Conservation (phyloP, 352 stramenopile genomes). For the Phytophthora pini region DNA sequence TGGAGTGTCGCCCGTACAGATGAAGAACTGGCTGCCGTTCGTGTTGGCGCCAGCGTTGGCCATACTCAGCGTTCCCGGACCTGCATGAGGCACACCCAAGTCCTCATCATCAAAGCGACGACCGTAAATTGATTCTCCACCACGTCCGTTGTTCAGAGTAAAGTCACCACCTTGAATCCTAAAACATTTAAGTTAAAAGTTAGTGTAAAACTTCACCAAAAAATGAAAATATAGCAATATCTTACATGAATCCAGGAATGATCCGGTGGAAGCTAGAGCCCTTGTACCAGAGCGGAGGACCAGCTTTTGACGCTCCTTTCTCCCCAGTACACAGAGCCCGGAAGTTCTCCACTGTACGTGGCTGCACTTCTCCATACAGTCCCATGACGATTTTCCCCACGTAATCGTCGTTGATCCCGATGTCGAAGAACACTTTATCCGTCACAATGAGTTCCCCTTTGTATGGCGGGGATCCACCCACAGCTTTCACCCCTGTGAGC, state of each 20-base stretch:
- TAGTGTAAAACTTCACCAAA: constrained; percentile 2
- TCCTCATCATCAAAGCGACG: constrained; percentile 94
- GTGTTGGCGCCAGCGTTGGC: constrained; percentile 89
- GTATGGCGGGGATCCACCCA: constrained; percentile 41
- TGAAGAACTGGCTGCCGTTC: constrained; percentile 97
- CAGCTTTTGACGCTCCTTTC: constrained; percentile 69
- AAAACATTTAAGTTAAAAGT: constrained; percentile 17
- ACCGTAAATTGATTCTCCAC: constrained; percentile 96
- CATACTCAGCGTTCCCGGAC: constrained; percentile 87
- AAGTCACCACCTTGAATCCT: constrained; percentile 96
- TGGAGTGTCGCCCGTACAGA: constrained; percentile 94
- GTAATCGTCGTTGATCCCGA: constrained; percentile 94
- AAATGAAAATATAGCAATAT: constrained; percentile 12
- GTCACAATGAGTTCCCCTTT: constrained; percentile 65
- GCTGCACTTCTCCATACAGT: constrained; percentile 79
- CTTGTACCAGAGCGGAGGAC: constrained; percentile 98
- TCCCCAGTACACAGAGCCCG: constrained; percentile 83
- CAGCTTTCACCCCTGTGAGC: constrained; percentile 50
- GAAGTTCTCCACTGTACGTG: constrained; percentile 86
- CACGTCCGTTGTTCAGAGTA: constrained; percentile 92
- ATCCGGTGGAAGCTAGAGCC: constrained; percentile 95
- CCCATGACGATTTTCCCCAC: constrained; percentile 87
- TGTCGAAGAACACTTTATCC: constrained; percentile 96
- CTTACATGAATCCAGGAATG: constrained; percentile 95
- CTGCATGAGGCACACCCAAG: constrained; percentile 69